A percentile compares a stretch with the other conserved stretches of the same genome.
Evolutionary conservation across 495 filamentous ascomycete species (phyloP).

Genomic region (Opeltia flavorubescens): DNA sequence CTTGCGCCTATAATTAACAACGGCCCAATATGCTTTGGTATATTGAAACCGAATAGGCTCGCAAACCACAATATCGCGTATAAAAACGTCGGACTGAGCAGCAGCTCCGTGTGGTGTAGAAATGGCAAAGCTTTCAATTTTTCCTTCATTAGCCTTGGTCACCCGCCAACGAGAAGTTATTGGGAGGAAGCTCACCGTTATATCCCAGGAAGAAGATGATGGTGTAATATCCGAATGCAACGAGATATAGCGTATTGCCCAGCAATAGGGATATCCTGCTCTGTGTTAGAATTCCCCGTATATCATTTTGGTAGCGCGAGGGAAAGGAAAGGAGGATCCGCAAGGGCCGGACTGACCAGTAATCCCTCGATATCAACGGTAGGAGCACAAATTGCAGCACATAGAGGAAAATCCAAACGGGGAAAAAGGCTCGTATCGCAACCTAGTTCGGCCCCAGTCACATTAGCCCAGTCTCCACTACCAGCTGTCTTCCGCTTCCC

Average conservation of each 20-base stretch:
- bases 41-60: slow-evolving; percentile 44
- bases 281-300: not conserved
- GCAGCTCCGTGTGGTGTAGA: slow-evolving; percentile 56
- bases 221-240: slow-evolving; percentile 56
- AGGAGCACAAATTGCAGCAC: slow-evolving; percentile 60
- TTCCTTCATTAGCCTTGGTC: not conserved
- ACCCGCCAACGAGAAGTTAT: not conserved
- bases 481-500: too few species aligned
- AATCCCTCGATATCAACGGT: slow-evolving; percentile 39
- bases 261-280: slow-evolving; percentile 53
- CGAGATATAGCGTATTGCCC: slow-evolving; percentile 56
- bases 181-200: slow-evolving; percentile 31
- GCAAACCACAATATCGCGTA: slow-evolving; percentile 49
- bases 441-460: slow-evolving; percentile 29
- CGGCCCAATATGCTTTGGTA: slow-evolving; percentile 36
- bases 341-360: too few species aligned
- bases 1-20: slow-evolving; percentile 20
- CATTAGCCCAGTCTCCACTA: too few species aligned
- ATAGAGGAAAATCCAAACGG: slow-evolving; percentile 59
- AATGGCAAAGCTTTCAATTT: slow-evolving; percentile 44
- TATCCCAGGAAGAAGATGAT: slow-evolving; percentile 65
- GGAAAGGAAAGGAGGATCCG: slow-evolving; percentile 24
- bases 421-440: slow-evolving; percentile 60
- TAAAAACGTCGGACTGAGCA: slow-evolving; percentile 47
- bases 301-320: slow-evolving; percentile 22